A percentile compares a stretch with the other conserved stretches of the same genome.
phyloP scores from a whole-genome alignment of 1,284 basidiomycete genomes.

The Ceratobasidium sp. region DNA sequence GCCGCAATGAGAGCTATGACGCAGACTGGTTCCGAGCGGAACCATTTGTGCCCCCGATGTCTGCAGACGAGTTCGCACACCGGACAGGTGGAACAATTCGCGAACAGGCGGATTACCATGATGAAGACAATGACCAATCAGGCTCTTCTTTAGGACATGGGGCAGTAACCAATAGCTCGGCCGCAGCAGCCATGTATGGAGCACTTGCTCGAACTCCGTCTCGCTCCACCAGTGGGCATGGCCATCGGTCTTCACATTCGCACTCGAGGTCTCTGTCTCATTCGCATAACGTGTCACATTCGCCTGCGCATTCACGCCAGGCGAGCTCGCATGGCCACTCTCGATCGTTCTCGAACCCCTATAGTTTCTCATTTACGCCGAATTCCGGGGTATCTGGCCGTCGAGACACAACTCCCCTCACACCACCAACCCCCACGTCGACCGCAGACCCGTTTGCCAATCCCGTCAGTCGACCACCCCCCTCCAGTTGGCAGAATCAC shows the following conservation, averaged over 20 bases:
- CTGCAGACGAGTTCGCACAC: slow-evolving; percentile 15
- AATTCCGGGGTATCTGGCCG: background rate
- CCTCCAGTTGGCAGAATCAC: slow-evolving; percentile 34
- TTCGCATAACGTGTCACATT: slow-evolving; percentile 27
- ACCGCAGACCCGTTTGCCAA: slow-evolving; percentile 18
- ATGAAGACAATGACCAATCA: slow-evolving; percentile 1
- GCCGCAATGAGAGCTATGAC: background rate
- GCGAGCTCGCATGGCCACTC: slow-evolving; percentile 3
- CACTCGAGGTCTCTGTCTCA: slow-evolving; percentile 21
- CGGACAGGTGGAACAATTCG: slow-evolving; percentile 5
- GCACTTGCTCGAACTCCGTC: slow-evolving; percentile 23
- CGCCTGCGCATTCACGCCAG: slow-evolving; percentile 12
- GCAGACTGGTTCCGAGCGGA: slow-evolving; percentile 26
- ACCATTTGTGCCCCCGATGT: slow-evolving; percentile 24
- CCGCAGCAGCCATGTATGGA: slow-evolving; percentile 15
- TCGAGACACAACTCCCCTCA: slow-evolving; percentile 1
- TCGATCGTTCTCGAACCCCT: slow-evolving; percentile 24
- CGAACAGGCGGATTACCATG: background rate
- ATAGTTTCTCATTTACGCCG: slow-evolving; percentile 11
- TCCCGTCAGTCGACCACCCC: slow-evolving; percentile 22
- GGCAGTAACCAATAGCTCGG: slow-evolving; percentile 9
- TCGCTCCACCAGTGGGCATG: slow-evolving; percentile 25
- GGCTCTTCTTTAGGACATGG: slow-evolving; percentile 16
- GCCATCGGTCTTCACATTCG: slow-evolving; percentile 8
- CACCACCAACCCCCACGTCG: slow-evolving; percentile 23